A percentile compares a stretch with the other conserved stretches of the same genome.
Conservation (phyloP, 129 eudicot genomes). For the Flaveria trinervia region DNA sequence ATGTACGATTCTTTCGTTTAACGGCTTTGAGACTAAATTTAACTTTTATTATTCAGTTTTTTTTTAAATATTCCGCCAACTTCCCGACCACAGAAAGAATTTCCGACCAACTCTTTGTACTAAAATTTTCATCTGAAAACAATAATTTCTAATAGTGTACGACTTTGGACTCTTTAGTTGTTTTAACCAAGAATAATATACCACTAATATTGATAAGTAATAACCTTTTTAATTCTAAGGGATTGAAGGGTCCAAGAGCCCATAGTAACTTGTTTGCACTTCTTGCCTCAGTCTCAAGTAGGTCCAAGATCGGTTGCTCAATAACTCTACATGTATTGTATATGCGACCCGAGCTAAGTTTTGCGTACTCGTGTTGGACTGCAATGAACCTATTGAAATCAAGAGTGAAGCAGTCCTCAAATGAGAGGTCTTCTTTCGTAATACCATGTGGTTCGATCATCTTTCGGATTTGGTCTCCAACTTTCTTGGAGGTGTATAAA, state of each 20-base stretch:
- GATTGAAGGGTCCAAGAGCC: slow-evolving; percentile 51
- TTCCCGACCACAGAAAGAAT: too few species aligned
- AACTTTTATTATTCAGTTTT: too few species aligned
- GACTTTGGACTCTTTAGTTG: neutral
- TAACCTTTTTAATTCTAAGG: neutral
- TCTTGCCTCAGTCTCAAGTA: slow-evolving; percentile 29
- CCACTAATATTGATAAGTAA: too few species aligned
- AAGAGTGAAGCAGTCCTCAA: slow-evolving; percentile 41
- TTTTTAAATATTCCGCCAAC: too few species aligned
- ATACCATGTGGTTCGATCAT: slow-evolving; percentile 1
- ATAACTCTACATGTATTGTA: slow-evolving; percentile 40
- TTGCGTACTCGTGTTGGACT: slow-evolving; percentile 16
- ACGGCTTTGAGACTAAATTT: too few species aligned
- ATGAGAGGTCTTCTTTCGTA: slow-evolving; percentile 29
- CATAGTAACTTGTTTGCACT: slow-evolving; percentile 32
- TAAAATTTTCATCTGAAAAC: too few species aligned
- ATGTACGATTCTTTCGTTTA: too few species aligned
- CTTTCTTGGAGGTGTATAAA: slow-evolving; percentile 34
- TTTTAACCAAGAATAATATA: too few species aligned
- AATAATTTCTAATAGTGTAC: too few species aligned
- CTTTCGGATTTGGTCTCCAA: slow-evolving; percentile 37
- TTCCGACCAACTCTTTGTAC: too few species aligned
- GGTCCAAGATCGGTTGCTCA: slow-evolving; percentile 38
- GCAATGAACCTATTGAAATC: slow-evolving; percentile 32
- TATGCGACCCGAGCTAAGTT: slow-evolving; percentile 38